phyloP scores from a whole-genome alignment of 2,329 filamentous ascomycete genomes.

The Chaetomiaceae sp. region DNA sequence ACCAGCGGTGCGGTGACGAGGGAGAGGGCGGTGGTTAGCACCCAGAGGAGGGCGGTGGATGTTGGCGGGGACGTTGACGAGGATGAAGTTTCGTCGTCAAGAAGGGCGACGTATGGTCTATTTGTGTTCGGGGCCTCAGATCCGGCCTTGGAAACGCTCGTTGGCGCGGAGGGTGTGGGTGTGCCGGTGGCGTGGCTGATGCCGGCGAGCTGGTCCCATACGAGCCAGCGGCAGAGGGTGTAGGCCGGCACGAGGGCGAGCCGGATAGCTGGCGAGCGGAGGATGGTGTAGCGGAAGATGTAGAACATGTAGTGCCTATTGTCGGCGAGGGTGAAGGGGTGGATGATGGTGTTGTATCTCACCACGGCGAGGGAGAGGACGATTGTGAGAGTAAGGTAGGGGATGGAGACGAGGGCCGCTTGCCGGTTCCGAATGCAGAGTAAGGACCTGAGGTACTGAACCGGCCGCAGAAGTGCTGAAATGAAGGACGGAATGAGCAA shows the following conservation, averaged over 20 bases:
- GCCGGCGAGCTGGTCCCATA: slow-evolving; percentile 42
- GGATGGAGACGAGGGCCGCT: slow-evolving; percentile 28
- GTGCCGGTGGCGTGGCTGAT: not conserved
- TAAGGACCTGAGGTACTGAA: not conserved
- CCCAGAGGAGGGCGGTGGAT: slow-evolving; percentile 52
- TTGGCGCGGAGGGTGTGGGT: not conserved
- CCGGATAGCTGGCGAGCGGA: slow-evolving; percentile 57
- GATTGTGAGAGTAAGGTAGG: slow-evolving; percentile 36
- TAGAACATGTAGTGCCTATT: slow-evolving; percentile 98
- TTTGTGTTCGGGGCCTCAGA: not conserved
- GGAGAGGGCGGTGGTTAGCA: slow-evolving; percentile 69
- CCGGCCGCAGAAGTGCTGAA: slow-evolving; percentile 28
- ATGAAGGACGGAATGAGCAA: slow-evolving; percentile 56
- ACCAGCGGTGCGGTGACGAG: slow-evolving; percentile 87
- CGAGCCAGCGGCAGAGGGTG: slow-evolving; percentile 62
- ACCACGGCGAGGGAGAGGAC: slow-evolving; percentile 48
- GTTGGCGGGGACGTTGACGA: slow-evolving; percentile 35
- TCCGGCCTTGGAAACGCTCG: not conserved
- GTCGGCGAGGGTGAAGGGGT: slow-evolving; percentile 93
- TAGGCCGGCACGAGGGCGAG: slow-evolving; percentile 69
- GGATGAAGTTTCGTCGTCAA: slow-evolving; percentile 20
- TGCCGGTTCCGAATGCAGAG: not conserved
- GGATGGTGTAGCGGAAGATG: slow-evolving; percentile 79
- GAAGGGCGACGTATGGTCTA: slow-evolving; percentile 20
- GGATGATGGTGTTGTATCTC: slow-evolving; percentile 83